phyloP scores from a whole-genome alignment of 2,329 filamentous ascomycete species.

The Beauveria varroae region DNA sequence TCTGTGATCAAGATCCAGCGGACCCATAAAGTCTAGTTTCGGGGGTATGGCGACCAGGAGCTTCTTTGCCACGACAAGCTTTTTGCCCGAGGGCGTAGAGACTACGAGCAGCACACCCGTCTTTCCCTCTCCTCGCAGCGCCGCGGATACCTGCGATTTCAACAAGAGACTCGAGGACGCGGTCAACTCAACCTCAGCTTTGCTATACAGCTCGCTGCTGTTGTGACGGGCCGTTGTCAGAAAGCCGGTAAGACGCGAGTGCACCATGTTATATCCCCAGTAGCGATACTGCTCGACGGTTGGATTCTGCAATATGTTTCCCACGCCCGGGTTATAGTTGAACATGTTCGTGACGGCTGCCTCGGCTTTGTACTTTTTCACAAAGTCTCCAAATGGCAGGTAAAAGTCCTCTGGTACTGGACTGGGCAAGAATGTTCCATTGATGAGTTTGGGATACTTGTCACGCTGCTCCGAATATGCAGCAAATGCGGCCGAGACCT shows the following conservation, averaged over 20 bases:
- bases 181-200: too few species aligned
- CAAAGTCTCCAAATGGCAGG: neutral
- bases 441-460: neutral
- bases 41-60: too few species aligned
- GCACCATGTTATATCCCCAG: neutral
- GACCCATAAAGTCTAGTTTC: too few species aligned
- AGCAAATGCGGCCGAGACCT: neutral
- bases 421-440: neutral
- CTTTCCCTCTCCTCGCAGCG: too few species aligned
- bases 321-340: neutral
- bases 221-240: neutral
- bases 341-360: neutral
- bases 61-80: too few species aligned
- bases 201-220: too few species aligned
- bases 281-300: neutral
- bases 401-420: neutral
- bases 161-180: too few species aligned
- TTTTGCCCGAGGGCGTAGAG: too few species aligned
- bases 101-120: too few species aligned
- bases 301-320: neutral
- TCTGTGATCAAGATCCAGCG: too few species aligned
- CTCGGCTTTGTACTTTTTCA: neutral
- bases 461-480: neutral
- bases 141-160: too few species aligned
- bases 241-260: neutral